phyloP scores from a whole-genome alignment of 73 alveolate genomes.

The Halteria grandinella region DNA sequence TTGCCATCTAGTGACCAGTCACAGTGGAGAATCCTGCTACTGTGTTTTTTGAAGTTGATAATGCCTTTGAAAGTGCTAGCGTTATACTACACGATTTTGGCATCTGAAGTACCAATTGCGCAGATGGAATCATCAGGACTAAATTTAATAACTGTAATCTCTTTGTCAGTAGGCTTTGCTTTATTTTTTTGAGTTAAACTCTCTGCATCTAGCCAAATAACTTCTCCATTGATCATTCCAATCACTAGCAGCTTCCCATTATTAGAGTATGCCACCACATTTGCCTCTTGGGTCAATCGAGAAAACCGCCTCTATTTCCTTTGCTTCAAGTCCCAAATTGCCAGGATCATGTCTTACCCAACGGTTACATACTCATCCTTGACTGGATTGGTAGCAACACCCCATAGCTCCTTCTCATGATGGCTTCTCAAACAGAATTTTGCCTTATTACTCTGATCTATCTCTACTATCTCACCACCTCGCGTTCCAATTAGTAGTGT shows the following conservation, averaged over 20 bases:
- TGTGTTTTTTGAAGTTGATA: conserved; percentile 84
- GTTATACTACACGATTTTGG: conserved; percentile 85
- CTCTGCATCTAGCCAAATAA: conserved; percentile 81
- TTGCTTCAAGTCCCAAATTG: conserved; percentile 88
- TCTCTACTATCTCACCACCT: conserved; percentile 96
- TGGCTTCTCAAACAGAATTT: conserved; percentile 90
- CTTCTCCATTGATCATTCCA: conserved; percentile 93
- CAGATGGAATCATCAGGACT: conserved; percentile 83
- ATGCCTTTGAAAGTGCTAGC: conserved; percentile 80
- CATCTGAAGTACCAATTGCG: conserved; percentile 95
- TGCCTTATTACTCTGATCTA: conserved; percentile 65
- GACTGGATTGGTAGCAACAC: conserved; percentile 91
- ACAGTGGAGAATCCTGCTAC: conserved; percentile 82
- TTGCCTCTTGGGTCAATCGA: conserved; percentile 83
- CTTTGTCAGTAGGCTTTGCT: conserved; percentile 83
- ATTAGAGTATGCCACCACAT: conserved; percentile 85
- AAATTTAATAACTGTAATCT: conserved; percentile 82
- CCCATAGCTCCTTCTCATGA: conserved; percentile 96
- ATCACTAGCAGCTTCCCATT: conserved; percentile 88
- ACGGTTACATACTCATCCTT: conserved; percentile 87
- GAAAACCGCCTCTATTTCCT: conserved; percentile 84
- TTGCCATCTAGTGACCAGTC: conserved; percentile 95
- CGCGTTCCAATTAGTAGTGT: conserved; percentile 93
- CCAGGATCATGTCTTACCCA: conserved; percentile 96
- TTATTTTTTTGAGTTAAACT: conserved; percentile 75